Percentiles rank a stretch among this genome's conserved stretches.
phyloP scores from a whole-genome alignment of 257 asterid species.

The Leptodermis oblonga region DNA sequence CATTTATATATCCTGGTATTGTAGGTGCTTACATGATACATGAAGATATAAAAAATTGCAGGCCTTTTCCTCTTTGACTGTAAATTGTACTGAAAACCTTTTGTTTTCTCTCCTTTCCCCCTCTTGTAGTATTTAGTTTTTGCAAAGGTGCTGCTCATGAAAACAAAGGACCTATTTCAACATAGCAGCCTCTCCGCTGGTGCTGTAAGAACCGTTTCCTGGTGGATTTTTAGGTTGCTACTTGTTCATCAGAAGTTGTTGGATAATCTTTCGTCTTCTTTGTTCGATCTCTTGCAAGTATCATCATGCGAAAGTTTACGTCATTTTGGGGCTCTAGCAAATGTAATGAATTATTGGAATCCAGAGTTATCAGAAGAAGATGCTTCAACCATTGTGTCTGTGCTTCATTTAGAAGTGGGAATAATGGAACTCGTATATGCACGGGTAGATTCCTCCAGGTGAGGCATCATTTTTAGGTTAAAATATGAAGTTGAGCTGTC shows the following conservation, averaged over 20 bases:
- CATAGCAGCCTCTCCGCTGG: conserved; percentile 36
- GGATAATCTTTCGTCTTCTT: conserved; percentile 72
- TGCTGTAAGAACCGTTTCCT: conserved; percentile 61
- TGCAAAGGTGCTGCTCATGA: conserved; percentile 67
- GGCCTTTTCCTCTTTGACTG: background rate
- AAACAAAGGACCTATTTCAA: conserved; percentile 59
- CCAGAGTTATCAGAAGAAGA: conserved; percentile 51
- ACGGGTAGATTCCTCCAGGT: conserved; percentile 81
- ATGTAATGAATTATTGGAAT: conserved; percentile 39
- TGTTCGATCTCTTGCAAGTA: conserved; percentile 81
- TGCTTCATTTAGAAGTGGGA: conserved; percentile 81
- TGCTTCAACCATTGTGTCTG: conserved; percentile 43
- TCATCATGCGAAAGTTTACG: conserved; percentile 43
- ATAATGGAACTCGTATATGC: conserved; percentile 74
- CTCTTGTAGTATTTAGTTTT: conserved; percentile 66
- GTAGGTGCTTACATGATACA: background rate
- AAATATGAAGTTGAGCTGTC: background rate
- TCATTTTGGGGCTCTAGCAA: conserved; percentile 59
- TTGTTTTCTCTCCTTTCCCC: conserved; percentile 16
- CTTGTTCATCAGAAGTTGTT: conserved; percentile 82
- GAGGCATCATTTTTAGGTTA: conserved; percentile 26
- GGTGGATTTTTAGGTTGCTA: conserved; percentile 88
- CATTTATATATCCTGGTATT: background rate
- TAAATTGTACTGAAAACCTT: conserved; percentile 9
- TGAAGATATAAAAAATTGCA: background rate